Conservation (phyloP, 805 yeast species). For the Starmerella bacillaris region DNA sequence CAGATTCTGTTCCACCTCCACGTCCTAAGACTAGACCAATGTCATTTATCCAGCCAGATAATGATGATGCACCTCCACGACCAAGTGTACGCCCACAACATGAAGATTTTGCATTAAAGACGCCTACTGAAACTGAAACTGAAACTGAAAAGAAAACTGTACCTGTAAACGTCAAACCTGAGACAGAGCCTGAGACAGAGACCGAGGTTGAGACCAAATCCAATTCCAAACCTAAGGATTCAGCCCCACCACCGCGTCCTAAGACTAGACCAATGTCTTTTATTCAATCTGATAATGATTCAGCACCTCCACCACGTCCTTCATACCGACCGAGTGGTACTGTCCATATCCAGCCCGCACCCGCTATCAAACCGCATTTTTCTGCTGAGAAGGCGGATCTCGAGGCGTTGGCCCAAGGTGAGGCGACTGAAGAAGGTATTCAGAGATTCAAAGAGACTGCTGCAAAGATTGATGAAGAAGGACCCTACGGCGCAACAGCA, state of each 20-base stretch:
- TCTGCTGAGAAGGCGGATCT: constrained; percentile 5
- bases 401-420: constrained; percentile 2
- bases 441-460: constrained; percentile 3
- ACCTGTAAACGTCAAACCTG: too few relatives aligned
- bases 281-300: too few relatives aligned
- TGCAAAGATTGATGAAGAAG: constrained; percentile 8
- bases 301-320: neutral
- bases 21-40: too few relatives aligned
- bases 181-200: too few relatives aligned
- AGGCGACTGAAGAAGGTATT: constrained; percentile 5
- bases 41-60: too few relatives aligned
- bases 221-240: too few relatives aligned
- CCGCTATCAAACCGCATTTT: constrained; percentile 4
- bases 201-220: too few relatives aligned
- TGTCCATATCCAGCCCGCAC: constrained; percentile 9
- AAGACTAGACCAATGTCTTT: too few relatives aligned
- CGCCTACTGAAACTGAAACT: neutral
- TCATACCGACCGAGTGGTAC: neutral
- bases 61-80: neutral
- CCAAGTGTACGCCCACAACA: neutral
- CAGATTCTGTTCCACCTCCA: too few relatives aligned
- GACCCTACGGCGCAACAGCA: constrained; percentile 12
- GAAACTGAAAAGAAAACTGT: neutral
- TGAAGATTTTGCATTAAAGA: neutral
- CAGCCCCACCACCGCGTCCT: too few relatives aligned